Conservation (phyloP, 2,329 filamentous ascomycete genomes). For the Colletotrichum eleusines region DNA sequence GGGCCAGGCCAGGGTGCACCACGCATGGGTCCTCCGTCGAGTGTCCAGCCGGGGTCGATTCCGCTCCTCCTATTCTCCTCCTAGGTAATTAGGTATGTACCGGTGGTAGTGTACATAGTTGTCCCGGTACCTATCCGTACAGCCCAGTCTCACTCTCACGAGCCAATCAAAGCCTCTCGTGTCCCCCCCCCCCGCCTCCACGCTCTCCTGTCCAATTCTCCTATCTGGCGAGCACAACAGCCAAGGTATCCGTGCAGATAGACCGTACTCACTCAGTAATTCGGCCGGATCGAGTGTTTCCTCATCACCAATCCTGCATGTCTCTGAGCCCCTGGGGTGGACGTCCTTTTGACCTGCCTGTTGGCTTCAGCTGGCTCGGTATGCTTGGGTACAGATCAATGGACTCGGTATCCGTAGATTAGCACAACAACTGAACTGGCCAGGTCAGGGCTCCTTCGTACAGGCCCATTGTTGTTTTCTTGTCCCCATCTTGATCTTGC, state of each 20-base stretch:
- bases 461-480: too few relatives aligned
- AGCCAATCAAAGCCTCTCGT: not conserved
- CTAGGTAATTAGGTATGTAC: too few relatives aligned
- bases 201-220: not conserved
- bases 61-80: conserved; percentile 12
- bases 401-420: too few relatives aligned
- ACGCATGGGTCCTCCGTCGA: conserved; percentile 34
- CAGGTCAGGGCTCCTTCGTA: too few relatives aligned
- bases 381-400: too few relatives aligned
- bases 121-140: too few relatives aligned
- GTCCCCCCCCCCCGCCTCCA: not conserved
- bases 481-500: not conserved
- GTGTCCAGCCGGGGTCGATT: conserved; percentile 25
- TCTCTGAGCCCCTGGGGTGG: not conserved
- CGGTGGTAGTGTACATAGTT: too few relatives aligned
- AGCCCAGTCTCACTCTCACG: not conserved
- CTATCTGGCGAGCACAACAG: not conserved
- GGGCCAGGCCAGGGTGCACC: not conserved
- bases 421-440: not conserved
- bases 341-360: too few relatives aligned
- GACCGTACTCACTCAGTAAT: not conserved
- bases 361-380: too few relatives aligned
- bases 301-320: not conserved
- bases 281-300: not conserved
- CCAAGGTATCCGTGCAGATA: too few relatives aligned